These are phyloP conservation scores for Eucalyptus melliodora DNA, from an alignment of 345 rosid species.

Conservation along the genomic window DNA sequence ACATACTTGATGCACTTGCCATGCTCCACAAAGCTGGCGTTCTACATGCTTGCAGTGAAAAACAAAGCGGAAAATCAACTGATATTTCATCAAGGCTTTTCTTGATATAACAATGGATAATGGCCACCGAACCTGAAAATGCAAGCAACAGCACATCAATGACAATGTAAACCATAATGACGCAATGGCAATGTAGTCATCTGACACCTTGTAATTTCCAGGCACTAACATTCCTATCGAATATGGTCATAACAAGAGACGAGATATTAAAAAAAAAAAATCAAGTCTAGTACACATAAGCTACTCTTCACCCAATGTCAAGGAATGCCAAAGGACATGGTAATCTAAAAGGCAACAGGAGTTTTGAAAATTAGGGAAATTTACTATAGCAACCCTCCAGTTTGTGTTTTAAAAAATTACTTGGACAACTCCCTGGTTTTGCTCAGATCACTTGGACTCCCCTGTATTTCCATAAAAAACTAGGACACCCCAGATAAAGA, in stretches of 20 bases:
- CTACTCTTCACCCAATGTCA: background rate
- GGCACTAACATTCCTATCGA: background rate
- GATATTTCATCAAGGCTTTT: constrained; percentile 81
- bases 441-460: background rate
- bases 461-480: background rate
- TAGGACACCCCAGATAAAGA: background rate
- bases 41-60: constrained; percentile 95
- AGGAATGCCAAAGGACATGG: background rate
- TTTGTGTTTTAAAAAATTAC: background rate
- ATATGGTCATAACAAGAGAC: background rate
- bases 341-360: background rate
- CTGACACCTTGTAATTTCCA: background rate
- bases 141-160: background rate
- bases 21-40: constrained; percentile 91
- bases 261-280: background rate
- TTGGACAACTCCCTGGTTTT: background rate
- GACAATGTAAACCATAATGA: background rate
- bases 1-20: constrained; percentile 96
- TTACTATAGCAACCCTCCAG: background rate
- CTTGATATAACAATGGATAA: constrained; percentile 86
- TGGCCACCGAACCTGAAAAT: constrained; percentile 89
- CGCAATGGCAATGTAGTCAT: background rate
- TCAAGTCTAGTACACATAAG: background rate
- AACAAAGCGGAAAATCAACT: constrained; percentile 82
- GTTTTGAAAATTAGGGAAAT: background rate